These are phyloP conservation scores for Thraustochytrium striatum DNA, from an alignment of 352 stramenopile genomes.

Conservation along the genomic window DNA sequence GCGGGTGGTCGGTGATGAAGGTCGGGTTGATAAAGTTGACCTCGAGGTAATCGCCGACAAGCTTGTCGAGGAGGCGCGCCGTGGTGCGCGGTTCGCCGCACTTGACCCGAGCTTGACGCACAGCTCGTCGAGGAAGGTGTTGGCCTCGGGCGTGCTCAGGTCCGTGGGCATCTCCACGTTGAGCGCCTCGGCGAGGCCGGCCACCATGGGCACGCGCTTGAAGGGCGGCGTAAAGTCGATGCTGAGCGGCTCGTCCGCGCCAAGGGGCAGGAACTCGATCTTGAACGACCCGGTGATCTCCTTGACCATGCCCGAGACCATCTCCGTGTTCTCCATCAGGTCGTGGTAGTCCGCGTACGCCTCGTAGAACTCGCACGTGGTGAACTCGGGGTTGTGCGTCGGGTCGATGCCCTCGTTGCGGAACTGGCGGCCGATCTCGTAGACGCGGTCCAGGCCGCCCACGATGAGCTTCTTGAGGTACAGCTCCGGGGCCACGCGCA, in stretches of 20 bases:
- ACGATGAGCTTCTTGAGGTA: conserved; percentile 94
- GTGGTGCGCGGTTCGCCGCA: conserved; percentile 52
- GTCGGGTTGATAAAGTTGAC: conserved; percentile 81
- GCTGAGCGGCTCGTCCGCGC: conserved; percentile 49
- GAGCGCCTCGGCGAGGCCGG: conserved; percentile 86
- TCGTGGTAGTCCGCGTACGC: conserved; percentile 98
- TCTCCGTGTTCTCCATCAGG: conserved; percentile 93
- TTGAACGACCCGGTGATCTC: conserved; percentile 90
- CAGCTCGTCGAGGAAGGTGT: conserved; percentile 46
- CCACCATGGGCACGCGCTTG: conserved; percentile 90
- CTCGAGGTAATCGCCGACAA: conserved; percentile 96
- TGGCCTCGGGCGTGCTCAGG: conserved; percentile 57
- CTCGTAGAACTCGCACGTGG: conserved; percentile 97
- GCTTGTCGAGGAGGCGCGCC: conserved; percentile 89
- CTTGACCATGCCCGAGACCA: conserved; percentile 95
- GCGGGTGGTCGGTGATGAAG: conserved; percentile 96
- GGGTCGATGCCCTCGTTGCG: conserved; percentile 96
- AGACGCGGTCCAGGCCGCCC: conserved; percentile 94
- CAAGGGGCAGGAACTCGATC: conserved; percentile 86
- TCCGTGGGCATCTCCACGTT: conserved; percentile 67
- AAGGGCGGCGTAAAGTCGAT: conserved; percentile 98
- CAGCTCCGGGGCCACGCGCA: conserved; percentile 90
- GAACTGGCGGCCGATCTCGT: conserved; percentile 97
- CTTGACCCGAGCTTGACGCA: conserved; percentile 45
- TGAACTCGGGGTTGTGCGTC: conserved; percentile 99